Evolutionary conservation across 2,329 filamentous ascomycete species (phyloP).

Genomic region (Aspergillus sergii): DNA sequence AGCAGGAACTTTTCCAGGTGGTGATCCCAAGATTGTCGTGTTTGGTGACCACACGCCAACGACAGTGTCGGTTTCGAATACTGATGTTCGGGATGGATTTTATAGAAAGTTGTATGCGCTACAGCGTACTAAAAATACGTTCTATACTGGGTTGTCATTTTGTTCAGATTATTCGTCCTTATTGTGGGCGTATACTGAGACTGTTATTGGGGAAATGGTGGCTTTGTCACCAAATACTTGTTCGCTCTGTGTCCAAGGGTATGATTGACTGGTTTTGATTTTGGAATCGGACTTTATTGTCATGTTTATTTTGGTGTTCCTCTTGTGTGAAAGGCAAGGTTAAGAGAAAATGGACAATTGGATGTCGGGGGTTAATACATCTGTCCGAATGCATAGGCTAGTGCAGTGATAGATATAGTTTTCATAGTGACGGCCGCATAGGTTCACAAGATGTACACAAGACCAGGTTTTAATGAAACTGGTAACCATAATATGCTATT

Average conservation of each 20-base stretch:
- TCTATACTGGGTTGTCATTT: conserved; percentile 48
- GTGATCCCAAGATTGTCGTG: conserved; percentile 34
- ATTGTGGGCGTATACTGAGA: conserved; percentile 26
- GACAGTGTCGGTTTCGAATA: conserved; percentile 34
- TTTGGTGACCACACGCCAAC: conserved; percentile 44
- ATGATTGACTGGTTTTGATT: neutral
- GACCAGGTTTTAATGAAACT: no score
- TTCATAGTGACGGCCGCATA: no score
- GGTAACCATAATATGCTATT: no score
- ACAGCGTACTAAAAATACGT: conserved; percentile 50
- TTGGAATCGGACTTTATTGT: neutral
- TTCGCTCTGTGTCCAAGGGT: neutral
- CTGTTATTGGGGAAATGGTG: conserved; percentile 13
- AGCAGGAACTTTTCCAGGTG: conserved; percentile 9
- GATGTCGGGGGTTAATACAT: neutral
- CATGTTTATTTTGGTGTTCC: neutral
- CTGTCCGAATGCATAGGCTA: neutral
- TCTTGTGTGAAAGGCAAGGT: neutral
- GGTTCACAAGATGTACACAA: no score
- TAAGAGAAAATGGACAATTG: neutral
- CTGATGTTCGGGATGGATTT: conserved; percentile 44
- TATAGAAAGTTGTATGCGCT: conserved; percentile 46
- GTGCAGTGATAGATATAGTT: no score
- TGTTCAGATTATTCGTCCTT: conserved; percentile 22
- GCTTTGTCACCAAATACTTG: neutral